Percentiles rank a stretch among this genome's conserved stretches.
Conservation (phyloP, 2,329 filamentous ascomycete species). For the Periconia sp. region DNA sequence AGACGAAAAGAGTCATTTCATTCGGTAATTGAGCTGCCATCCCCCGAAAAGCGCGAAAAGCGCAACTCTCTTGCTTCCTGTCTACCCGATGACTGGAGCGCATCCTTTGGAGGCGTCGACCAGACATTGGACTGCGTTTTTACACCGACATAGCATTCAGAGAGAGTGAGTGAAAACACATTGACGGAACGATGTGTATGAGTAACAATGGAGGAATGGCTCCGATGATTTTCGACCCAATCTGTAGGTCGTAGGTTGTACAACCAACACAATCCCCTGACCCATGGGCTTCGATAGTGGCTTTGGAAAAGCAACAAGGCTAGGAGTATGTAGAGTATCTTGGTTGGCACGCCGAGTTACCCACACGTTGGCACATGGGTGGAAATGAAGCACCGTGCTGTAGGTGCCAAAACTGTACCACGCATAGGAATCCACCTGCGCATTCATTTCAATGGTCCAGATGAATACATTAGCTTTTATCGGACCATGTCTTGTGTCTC, state of each 20-base stretch:
- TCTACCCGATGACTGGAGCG: too few relatives aligned
- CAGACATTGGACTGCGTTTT: neutral
- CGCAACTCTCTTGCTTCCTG: neutral
- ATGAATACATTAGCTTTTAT: too few relatives aligned
- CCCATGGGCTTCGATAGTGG: neutral
- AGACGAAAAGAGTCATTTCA: neutral
- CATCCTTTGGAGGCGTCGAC: neutral
- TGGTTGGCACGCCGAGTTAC: neutral
- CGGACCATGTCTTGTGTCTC: too few relatives aligned
- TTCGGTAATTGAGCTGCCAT: neutral
- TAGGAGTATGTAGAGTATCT: neutral
- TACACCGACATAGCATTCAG: neutral
- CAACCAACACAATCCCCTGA: too few relatives aligned
- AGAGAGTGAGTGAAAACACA: neutral
- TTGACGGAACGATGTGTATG: neutral
- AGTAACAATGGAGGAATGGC: slow-evolving; percentile 8
- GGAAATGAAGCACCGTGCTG: neutral
- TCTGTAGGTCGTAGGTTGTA: too few relatives aligned
- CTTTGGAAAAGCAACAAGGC: neutral
- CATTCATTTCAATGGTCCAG: too few relatives aligned
- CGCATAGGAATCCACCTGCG: too few relatives aligned
- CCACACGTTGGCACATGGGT: neutral
- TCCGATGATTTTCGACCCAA: slow-evolving; percentile 5
- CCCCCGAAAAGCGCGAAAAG: neutral
- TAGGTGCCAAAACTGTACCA: too few relatives aligned